Evolutionary conservation across 129 eudicot species (phyloP).

Genomic region (sunflower (Helianthus annuus)): HanXRQr2.0-SUNRISE NC_035438.2:4491005-4491504

Average conservation of each 20-base stretch:
- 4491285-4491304: slow-evolving; percentile 34
- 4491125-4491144: slow-evolving; percentile 20
- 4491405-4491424: background rate
- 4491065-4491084: background rate
- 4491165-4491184: slow-evolving; percentile 19
- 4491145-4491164: slow-evolving; percentile 15
- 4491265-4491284: slow-evolving; percentile 28
- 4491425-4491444: slow-evolving; percentile 22
- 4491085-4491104: slow-evolving; percentile 17
- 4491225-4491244: background rate
- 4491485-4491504: too few species aligned
- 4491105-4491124: background rate
- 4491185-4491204: background rate
- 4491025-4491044: slow-evolving; percentile 12
- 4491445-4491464: background rate
- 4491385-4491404: background rate
- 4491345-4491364: slow-evolving; percentile 3
- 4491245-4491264: background rate
- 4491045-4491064: background rate
- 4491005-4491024: background rate
- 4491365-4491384: background rate
- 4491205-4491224: background rate
- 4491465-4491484: too few species aligned
- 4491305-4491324: background rate
- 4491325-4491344: slow-evolving; percentile 24